These are phyloP conservation scores for Gamarada debralockiae DNA, from an alignment of 495 filamentous ascomycete species.

Conservation along the genomic window DNA sequence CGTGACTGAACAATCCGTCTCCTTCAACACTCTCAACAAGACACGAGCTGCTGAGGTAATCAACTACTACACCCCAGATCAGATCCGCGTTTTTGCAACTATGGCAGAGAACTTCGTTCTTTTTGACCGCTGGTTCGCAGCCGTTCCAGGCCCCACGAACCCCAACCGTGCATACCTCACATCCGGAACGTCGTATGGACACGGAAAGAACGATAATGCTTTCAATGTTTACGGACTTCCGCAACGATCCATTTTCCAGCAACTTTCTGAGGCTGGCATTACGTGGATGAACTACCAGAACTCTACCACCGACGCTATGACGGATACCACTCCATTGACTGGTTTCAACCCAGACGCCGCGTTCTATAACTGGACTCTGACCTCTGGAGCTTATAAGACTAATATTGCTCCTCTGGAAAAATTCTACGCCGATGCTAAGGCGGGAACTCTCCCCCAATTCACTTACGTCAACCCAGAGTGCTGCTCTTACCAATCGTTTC, in stretches of 20 bases:
- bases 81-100: slow-evolving; percentile 42
- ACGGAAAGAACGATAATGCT: slow-evolving; percentile 40
- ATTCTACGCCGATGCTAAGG: slow-evolving; percentile 41
- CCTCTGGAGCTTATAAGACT: slow-evolving; percentile 14
- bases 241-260: slow-evolving; percentile 44
- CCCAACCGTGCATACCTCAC: slow-evolving; percentile 45
- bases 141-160: slow-evolving; percentile 37
- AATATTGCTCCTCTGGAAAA: slow-evolving; percentile 34
- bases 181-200: slow-evolving; percentile 43
- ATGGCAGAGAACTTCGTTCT: slow-evolving; percentile 48
- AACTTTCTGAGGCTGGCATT: slow-evolving; percentile 37
- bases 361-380: slow-evolving; percentile 37
- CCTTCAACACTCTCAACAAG: slow-evolving; percentile 35
- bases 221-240: slow-evolving; percentile 38
- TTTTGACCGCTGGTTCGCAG: slow-evolving; percentile 50
- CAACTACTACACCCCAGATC: slow-evolving; percentile 46
- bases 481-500: slow-evolving; percentile 47
- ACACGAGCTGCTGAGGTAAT: slow-evolving; percentile 41
- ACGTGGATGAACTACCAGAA: slow-evolving; percentile 50
- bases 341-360: slow-evolving; percentile 26
- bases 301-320: slow-evolving; percentile 15
- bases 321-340: background rate
- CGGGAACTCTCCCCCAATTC: slow-evolving; percentile 41
- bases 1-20: slow-evolving; percentile 42
- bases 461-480: slow-evolving; percentile 50